A percentile compares a stretch with the other conserved stretches of the same genome.
phyloP scores from a whole-genome alignment of 2,329 filamentous ascomycete species.

The Kalaharituber pfeilii region DNA sequence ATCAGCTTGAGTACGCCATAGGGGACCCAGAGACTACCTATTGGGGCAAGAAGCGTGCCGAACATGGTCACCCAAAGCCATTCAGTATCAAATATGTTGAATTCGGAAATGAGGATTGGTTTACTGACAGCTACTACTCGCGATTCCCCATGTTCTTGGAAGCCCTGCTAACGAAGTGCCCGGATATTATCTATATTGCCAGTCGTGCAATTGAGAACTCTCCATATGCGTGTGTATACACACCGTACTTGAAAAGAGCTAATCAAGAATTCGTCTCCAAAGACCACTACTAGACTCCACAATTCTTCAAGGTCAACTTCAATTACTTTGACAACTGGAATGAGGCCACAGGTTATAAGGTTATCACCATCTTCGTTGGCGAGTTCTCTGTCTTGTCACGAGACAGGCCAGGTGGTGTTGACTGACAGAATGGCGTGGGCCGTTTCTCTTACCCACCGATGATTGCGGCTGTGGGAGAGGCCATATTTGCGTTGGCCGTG shows the following conservation, averaged over 20 bases:
- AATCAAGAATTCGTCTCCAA: background rate
- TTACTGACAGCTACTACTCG: constrained; percentile 31
- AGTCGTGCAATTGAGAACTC: constrained; percentile 12
- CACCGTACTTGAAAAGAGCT: background rate
- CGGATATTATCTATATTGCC: constrained; percentile 33
- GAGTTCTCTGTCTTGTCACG: constrained; percentile 26
- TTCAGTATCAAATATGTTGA: constrained; percentile 46
- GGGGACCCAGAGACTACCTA: constrained; percentile 34
- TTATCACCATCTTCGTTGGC: constrained; percentile 25
- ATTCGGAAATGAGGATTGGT: constrained; percentile 49
- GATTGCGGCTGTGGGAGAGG: constrained; percentile 23
- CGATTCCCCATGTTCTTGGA: constrained; percentile 43
- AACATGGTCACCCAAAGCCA: constrained; percentile 43
- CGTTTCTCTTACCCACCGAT: constrained; percentile 23
- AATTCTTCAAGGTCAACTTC: constrained; percentile 29
- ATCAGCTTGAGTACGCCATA: constrained; percentile 46
- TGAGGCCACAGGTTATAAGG: constrained; percentile 17
- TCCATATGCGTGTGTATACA: background rate
- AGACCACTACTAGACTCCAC: constrained; percentile 28
- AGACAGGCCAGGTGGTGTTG: constrained; percentile 19
- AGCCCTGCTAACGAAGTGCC: constrained; percentile 31
- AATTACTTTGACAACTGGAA: constrained; percentile 29
- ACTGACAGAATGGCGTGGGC: constrained; percentile 18
- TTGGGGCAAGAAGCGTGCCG: constrained; percentile 41
- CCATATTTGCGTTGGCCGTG: constrained; percentile 23